Percentiles rank a stretch among this genome's conserved stretches.
Conservation (phyloP, 2,329 filamentous ascomycete species). For the Cryphonectria naterciae region DNA sequence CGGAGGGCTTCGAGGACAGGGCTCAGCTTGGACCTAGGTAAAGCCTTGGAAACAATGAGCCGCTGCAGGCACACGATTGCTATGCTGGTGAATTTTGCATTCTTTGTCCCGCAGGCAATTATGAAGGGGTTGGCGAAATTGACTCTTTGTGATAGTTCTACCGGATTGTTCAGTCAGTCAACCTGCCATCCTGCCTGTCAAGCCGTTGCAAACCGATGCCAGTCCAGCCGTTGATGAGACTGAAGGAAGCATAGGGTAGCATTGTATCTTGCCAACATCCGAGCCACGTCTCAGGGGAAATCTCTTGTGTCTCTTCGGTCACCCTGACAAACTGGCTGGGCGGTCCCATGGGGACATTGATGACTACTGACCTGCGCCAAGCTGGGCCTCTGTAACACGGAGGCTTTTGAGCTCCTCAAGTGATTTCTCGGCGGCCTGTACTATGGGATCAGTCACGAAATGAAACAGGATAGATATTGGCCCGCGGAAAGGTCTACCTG, state of each 20-base stretch:
- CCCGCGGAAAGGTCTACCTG: slow-evolving; percentile 58
- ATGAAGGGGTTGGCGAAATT: slow-evolving; percentile 93
- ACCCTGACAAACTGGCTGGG: slow-evolving; percentile 39
- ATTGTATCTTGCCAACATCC: neutral
- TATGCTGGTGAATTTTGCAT: slow-evolving; percentile 86
- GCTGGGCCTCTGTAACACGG: slow-evolving; percentile 73
- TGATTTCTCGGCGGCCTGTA: slow-evolving; percentile 87
- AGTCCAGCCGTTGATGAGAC: slow-evolving; percentile 7
- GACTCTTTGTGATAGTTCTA: slow-evolving; percentile 80
- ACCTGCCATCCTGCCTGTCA: neutral
- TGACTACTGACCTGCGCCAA: slow-evolving; percentile 44
- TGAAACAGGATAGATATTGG: neutral
- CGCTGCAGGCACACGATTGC: slow-evolving; percentile 88
- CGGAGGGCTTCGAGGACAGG: slow-evolving; percentile 88
- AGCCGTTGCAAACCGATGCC: neutral
- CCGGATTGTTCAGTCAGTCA: slow-evolving; percentile 28
- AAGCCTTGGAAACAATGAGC: slow-evolving; percentile 78
- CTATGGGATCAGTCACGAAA: slow-evolving; percentile 5
- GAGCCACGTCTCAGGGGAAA: neutral
- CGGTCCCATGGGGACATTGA: slow-evolving; percentile 49
- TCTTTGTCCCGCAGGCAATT: slow-evolving; percentile 87
- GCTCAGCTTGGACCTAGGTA: slow-evolving; percentile 78
- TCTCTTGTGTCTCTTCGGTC: neutral
- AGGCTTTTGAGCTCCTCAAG: slow-evolving; percentile 84
- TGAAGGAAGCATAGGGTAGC: slow-evolving; percentile 26